These are phyloP conservation scores for Brassica nigra DNA, from an alignment of 345 rosid genomes.

Conservation along the genomic window DNA sequence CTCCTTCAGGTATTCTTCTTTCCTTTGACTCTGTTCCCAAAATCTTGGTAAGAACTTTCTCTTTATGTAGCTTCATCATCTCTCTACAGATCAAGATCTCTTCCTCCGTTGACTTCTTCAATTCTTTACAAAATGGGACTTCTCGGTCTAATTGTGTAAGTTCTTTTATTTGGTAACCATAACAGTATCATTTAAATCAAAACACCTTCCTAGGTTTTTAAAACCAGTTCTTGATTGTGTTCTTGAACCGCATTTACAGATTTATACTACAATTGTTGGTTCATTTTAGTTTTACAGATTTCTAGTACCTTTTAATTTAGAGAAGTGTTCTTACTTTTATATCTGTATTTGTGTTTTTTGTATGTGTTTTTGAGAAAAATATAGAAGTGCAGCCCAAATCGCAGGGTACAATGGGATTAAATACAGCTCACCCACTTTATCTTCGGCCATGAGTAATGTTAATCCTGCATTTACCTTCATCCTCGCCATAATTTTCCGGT, in stretches of 20 bases:
- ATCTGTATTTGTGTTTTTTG: not conserved
- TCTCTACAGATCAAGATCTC: constrained; percentile 37
- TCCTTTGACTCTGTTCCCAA: constrained; percentile 1
- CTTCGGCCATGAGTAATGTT: constrained; percentile 43
- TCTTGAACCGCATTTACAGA: not conserved
- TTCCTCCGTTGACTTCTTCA: constrained; percentile 39
- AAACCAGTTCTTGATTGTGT: not conserved
- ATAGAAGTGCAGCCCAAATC: constrained; percentile 24
- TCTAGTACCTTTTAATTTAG: not conserved
- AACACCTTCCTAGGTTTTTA: not conserved
- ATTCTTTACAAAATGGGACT: constrained; percentile 29
- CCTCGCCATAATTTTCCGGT: constrained; percentile 43
- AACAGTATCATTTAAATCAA: not conserved
- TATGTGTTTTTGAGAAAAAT: not conserved
- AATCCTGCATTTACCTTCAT: constrained; percentile 39
- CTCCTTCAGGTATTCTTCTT: constrained; percentile 35
- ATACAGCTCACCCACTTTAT: constrained; percentile 41
- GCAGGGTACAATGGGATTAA: constrained; percentile 37
- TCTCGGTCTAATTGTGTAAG: constrained; percentile 39
- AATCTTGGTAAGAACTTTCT: not conserved
- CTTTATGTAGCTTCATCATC: not conserved
- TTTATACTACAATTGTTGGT: not conserved
- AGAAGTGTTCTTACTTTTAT: not conserved
- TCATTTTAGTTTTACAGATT: not conserved
- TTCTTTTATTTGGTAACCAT: not conserved